Conservation (phyloP, 176 grass and related monocot species). For the Avena insularis region DNA sequence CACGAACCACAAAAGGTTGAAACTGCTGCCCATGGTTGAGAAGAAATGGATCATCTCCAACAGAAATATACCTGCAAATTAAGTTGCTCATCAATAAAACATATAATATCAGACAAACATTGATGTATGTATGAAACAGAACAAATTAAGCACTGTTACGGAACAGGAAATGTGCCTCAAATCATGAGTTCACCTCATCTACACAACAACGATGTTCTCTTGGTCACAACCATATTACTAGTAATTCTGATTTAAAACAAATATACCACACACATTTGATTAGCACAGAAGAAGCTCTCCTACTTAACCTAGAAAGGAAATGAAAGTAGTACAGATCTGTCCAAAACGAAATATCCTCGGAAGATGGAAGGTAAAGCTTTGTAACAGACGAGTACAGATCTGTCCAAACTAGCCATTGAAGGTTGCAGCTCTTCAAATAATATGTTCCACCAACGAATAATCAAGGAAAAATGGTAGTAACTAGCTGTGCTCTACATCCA, state of each 20-base stretch:
- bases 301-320: conserved; percentile 3
- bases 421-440: neutral
- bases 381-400: neutral
- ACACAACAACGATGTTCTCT: neutral
- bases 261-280: conserved; percentile 1
- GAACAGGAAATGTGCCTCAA: neutral
- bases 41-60: conserved; percentile 92
- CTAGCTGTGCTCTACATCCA: neutral
- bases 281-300: neutral
- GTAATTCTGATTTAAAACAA: neutral
- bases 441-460: neutral
- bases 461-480: neutral
- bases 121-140: neutral
- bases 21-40: conserved; percentile 64
- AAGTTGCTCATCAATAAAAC: conserved; percentile 24
- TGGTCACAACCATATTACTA: neutral
- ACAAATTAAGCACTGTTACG: neutral
- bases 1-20: conserved; percentile 70
- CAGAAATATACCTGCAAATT: conserved; percentile 74
- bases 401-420: neutral
- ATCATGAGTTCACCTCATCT: neutral
- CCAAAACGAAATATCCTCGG: neutral
- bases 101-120: neutral
- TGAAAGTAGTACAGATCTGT: neutral
- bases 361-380: neutral